phyloP scores from a whole-genome alignment of 2,329 filamentous ascomycete species.

The Fusarium drepaniforme region DNA sequence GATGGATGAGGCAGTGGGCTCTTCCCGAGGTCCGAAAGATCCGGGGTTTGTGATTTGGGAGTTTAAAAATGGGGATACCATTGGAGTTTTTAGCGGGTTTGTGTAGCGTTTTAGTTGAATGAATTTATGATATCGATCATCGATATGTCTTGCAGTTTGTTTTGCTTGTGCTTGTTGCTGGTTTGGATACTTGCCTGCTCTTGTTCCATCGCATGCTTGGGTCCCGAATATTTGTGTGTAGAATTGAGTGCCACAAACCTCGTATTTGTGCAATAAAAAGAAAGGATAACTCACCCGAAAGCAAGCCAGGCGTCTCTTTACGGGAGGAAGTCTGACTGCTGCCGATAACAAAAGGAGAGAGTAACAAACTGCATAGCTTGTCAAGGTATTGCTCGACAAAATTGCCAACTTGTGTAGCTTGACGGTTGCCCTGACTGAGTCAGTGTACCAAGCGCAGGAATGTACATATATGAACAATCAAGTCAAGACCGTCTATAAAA shows the following conservation, averaged over 20 bases:
- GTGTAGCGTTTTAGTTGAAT: not conserved
- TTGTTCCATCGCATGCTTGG: not conserved
- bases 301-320: not conserved
- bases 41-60: slow-evolving; percentile 15
- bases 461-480: not conserved
- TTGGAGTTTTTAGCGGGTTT: slow-evolving; percentile 10
- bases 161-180: not conserved
- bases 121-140: not conserved
- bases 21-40: slow-evolving; percentile 31
- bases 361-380: not conserved
- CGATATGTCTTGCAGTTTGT: not conserved
- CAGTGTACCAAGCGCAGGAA: not conserved
- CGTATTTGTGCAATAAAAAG: not conserved
- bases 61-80: slow-evolving; percentile 11
- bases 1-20: slow-evolving; percentile 38
- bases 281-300: not conserved
- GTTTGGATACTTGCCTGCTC: not conserved
- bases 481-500: not conserved
- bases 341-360: not conserved
- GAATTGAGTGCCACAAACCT: not conserved
- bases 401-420: not conserved
- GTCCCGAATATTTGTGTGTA: not conserved
- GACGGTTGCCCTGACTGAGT: not conserved
- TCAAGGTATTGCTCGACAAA: not conserved
- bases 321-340: not conserved